These are phyloP conservation scores for Bipolaris cookei DNA, from an alignment of 2,329 filamentous ascomycete genomes.

Conservation along the genomic window DNA sequence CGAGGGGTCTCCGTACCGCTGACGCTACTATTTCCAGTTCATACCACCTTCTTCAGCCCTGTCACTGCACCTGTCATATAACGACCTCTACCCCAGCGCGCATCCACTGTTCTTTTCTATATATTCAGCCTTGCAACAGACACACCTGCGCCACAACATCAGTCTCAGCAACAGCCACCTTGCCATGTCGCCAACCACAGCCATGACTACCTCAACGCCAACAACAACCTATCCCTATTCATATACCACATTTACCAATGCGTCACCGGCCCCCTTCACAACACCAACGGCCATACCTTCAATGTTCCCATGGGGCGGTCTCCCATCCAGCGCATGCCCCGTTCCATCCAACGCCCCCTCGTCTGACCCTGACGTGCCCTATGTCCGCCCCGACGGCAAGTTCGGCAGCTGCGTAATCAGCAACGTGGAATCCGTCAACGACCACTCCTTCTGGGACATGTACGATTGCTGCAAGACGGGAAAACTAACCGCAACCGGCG, in stretches of 20 bases:
- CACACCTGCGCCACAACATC: background rate
- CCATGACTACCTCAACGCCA: constrained; percentile 7
- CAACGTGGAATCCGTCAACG: constrained; percentile 27
- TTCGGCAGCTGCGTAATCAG: constrained; percentile 26
- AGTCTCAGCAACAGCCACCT: background rate
- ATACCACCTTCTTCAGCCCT: background rate
- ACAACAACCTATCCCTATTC: constrained; percentile 22
- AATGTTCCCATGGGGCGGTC: constrained; percentile 19
- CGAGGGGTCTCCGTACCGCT: background rate
- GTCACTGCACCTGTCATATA: background rate
- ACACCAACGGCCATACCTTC: constrained; percentile 19
- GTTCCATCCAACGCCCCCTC: constrained; percentile 4
- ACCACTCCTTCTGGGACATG: constrained; percentile 34
- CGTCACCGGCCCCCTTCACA: constrained; percentile 15
- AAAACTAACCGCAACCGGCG: constrained; percentile 12
- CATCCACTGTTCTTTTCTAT: background rate
- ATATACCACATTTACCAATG: constrained; percentile 23
- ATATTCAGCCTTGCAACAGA: background rate
- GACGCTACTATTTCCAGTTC: background rate
- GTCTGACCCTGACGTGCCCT: constrained; percentile 10
- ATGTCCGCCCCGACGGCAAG: constrained; percentile 8
- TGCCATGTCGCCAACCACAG: constrained; percentile 2
- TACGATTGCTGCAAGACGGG: constrained; percentile 26
- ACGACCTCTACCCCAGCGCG: background rate
- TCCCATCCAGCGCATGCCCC: constrained; percentile 11